These are phyloP conservation scores for Macroventuria anomochaeta DNA, from an alignment of 2,329 filamentous ascomycete genomes.

Conservation along the genomic window DNA sequence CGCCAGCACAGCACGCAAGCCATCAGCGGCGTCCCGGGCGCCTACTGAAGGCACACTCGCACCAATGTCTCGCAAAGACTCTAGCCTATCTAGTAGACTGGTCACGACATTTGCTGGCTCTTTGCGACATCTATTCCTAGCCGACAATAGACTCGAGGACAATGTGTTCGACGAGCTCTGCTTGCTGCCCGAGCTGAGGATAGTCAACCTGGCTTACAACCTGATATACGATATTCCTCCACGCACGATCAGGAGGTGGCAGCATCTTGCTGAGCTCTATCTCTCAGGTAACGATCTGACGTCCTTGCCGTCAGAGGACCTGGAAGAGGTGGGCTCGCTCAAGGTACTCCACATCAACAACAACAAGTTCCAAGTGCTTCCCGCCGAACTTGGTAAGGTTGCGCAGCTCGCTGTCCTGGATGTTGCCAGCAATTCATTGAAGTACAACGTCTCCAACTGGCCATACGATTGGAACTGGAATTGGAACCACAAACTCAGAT, in stretches of 20 bases:
- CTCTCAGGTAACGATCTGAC: constrained; percentile 94
- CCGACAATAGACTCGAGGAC: constrained; percentile 92
- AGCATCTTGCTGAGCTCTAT: constrained; percentile 88
- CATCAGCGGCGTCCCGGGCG: constrained; percentile 77
- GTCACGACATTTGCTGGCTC: constrained; percentile 88
- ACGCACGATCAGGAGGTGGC: constrained; percentile 86
- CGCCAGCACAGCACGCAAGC: constrained; percentile 66
- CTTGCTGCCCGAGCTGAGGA: constrained; percentile 79
- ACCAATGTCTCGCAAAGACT: constrained; percentile 79
- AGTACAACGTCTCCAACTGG: constrained; percentile 99
- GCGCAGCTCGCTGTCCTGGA: constrained; percentile 91
- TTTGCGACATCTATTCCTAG: constrained; percentile 81
- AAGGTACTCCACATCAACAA: constrained; percentile 94
- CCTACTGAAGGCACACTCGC: constrained; percentile 65
- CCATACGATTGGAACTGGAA: constrained; percentile 99
- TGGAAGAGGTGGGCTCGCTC: constrained; percentile 86
- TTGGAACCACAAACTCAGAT: constrained; percentile 92
- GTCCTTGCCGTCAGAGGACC: constrained; percentile 87
- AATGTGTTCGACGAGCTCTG: constrained; percentile 94
- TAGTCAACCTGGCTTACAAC: constrained; percentile 95
- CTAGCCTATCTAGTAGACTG: constrained; percentile 78
- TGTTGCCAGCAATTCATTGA: constrained; percentile 91
- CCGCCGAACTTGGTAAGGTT: constrained; percentile 92
- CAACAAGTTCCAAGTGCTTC: constrained; percentile 96
- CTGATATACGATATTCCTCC: constrained; percentile 91